A percentile compares a stretch with the other conserved stretches of the same genome.
phyloP scores from a whole-genome alignment of 345 rosid species.

The Salix suchowensis region DNA sequence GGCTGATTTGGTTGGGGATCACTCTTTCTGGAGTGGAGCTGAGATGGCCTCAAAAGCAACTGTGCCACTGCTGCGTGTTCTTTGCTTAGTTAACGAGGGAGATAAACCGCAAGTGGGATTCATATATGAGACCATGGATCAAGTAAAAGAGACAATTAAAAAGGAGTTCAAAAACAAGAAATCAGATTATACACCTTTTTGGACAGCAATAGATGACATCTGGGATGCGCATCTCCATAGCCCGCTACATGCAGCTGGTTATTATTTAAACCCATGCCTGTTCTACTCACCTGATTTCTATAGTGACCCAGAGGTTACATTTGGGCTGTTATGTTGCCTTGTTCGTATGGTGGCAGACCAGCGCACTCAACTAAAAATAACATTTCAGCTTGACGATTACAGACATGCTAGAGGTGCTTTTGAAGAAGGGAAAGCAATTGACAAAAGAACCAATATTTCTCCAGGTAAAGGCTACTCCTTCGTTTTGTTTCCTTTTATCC shows the following conservation, averaged over 20 bases:
- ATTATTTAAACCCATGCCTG: constrained; percentile 50
- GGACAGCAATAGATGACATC: constrained; percentile 58
- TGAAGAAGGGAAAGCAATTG: constrained; percentile 34
- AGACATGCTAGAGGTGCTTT: constrained; percentile 38
- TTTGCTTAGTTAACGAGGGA: constrained; percentile 26
- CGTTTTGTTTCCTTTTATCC: no score
- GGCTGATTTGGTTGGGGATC: constrained; percentile 30
- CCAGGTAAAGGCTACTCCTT: constrained; percentile 35
- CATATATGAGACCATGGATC: constrained; percentile 61
- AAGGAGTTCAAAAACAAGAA: constrained; percentile 22
- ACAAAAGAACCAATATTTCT: constrained; percentile 26
- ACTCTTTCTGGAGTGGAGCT: constrained; percentile 45
- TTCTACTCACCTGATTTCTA: constrained; percentile 48
- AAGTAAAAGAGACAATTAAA: constrained; percentile 47
- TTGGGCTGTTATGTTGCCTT: constrained; percentile 40
- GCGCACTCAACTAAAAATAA: constrained; percentile 25
- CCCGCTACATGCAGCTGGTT: constrained; percentile 68
- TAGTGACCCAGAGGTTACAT: constrained; percentile 42
- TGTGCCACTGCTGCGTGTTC: constrained; percentile 39
- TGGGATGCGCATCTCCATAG: constrained; percentile 48
- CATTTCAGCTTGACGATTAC: constrained; percentile 40
- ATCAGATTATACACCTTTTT: constrained; percentile 35
- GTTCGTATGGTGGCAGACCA: constrained; percentile 33
- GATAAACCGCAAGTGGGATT: constrained; percentile 45
- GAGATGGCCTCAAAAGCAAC: constrained; percentile 40